These are phyloP conservation scores for Blastobotrys indianensis DNA, from an alignment of 1,139 yeast species.

Conservation along the genomic window DNA sequence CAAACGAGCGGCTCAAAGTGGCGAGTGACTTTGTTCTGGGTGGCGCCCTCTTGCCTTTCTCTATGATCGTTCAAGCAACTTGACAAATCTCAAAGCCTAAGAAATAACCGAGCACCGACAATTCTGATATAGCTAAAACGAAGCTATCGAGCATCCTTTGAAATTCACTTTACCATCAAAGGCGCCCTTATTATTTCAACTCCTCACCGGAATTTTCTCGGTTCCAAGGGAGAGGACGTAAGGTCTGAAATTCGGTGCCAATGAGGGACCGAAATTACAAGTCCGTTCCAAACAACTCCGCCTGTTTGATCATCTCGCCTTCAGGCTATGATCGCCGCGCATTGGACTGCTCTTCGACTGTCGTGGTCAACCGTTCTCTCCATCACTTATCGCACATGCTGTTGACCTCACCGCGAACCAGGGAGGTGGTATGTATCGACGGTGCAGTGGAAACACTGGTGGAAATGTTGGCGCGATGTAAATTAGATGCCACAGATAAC, in stretches of 20 bases:
- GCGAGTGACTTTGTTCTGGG: no score
- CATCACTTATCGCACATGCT: constrained; percentile 85
- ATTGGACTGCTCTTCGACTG: constrained; percentile 79
- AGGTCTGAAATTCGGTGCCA: neutral
- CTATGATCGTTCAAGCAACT: no score
- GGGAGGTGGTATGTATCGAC: constrained; percentile 82
- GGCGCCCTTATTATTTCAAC: no score
- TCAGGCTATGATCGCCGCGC: constrained; percentile 89
- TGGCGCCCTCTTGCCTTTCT: no score
- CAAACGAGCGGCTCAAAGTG: no score
- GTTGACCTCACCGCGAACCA: constrained; percentile 77
- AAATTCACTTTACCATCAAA: no score
- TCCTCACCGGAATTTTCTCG: no score
- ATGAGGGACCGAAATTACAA: constrained; percentile 93
- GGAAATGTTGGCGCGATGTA: constrained; percentile 46
- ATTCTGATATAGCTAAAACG: no score
- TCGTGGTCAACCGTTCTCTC: constrained; percentile 84
- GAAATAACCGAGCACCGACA: no score
- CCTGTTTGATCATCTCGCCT: constrained; percentile 85
- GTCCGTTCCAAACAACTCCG: constrained; percentile 70
- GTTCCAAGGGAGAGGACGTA: no score
- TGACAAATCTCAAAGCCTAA: no score
- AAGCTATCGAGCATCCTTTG: no score
- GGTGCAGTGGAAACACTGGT: constrained; percentile 93
- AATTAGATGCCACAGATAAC: neutral